These are phyloP conservation scores for Mucor saturninus DNA, from an alignment of 371 early-diverging fungal genomes.

Conservation along the genomic window DNA sequence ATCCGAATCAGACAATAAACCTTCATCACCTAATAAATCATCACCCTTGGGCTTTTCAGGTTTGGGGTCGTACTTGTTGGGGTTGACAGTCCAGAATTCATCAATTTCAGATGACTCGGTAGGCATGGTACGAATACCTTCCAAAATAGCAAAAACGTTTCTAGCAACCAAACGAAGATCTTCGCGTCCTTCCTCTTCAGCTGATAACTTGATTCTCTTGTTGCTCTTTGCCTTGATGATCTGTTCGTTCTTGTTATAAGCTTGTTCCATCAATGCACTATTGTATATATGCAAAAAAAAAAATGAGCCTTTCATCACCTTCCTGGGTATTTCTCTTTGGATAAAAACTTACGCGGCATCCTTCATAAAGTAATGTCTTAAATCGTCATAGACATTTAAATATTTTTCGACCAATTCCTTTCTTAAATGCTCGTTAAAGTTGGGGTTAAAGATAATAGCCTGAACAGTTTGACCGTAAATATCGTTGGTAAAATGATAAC, in stretches of 20 bases:
- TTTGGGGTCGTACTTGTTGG: constrained; percentile 38
- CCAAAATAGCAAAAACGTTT: constrained; percentile 60
- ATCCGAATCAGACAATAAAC: constrained; percentile 47
- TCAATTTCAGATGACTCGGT: constrained; percentile 64
- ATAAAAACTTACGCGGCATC: constrained; percentile 59
- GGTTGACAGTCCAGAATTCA: constrained; percentile 65
- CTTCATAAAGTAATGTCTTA: constrained; percentile 81
- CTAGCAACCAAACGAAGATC: constrained; percentile 40
- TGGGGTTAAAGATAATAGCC: constrained; percentile 56
- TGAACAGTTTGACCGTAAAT: constrained; percentile 59
- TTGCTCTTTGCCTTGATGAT: constrained; percentile 11
- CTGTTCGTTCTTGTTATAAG: constrained; percentile 24
- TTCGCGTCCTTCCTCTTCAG: neutral
- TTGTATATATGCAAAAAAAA: neutral
- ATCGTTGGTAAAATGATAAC: constrained; percentile 57
- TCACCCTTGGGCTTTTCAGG: constrained; percentile 27
- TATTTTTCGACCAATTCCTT: constrained; percentile 71
- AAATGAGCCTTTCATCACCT: neutral
- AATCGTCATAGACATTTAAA: constrained; percentile 79
- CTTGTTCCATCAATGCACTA: constrained; percentile 40
- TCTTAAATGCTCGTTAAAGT: constrained; percentile 64
- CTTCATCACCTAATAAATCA: constrained; percentile 36
- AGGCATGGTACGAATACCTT: constrained; percentile 63
- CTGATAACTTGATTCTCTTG: constrained; percentile 14
- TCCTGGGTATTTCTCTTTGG: neutral